A percentile compares a stretch with the other conserved stretches of the same genome.
Evolutionary conservation across 2,329 filamentous ascomycete species (phyloP).

Genomic region (Curvularia sp.): DNA sequence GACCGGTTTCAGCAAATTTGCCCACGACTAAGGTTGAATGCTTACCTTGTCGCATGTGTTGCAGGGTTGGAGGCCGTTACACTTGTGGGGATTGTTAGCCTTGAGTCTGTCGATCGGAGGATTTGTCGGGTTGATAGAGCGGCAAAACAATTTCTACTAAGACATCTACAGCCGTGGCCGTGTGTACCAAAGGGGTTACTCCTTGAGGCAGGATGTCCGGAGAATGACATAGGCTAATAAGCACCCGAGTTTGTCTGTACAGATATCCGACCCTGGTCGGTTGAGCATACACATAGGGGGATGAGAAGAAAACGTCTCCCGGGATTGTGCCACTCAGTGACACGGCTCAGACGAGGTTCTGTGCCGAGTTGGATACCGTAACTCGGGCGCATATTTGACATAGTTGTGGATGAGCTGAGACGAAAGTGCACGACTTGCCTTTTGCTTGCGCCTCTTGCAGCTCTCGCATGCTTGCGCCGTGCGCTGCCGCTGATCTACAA

Average conservation of each 20-base stretch:
- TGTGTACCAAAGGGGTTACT: slow-evolving; percentile 4
- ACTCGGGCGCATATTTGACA: not conserved
- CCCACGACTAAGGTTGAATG: not conserved
- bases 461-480: slow-evolving; percentile 69
- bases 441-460: slow-evolving; percentile 72
- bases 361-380: not conserved
- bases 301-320: not conserved
- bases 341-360: slow-evolving; percentile 1
- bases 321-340: not conserved
- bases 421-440: slow-evolving; percentile 56
- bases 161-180: not conserved
- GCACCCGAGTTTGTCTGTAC: not conserved
- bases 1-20: slow-evolving; percentile 25
- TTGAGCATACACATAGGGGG: not conserved
- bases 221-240: slow-evolving; percentile 1
- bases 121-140: not conserved
- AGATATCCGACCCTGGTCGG: not conserved
- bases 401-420: not conserved
- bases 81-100: slow-evolving; percentile 52
- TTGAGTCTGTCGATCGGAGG: not conserved
- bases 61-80: slow-evolving; percentile 66
- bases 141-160: not conserved
- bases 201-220: not conserved
- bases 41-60: slow-evolving; percentile 64
- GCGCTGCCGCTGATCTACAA: slow-evolving; percentile 67